Evolutionary conservation across 2,329 filamentous ascomycete genomes (phyloP), one percentile per base, ranked within the genome.

Genomic region (Pezicula radicicola): DNA sequence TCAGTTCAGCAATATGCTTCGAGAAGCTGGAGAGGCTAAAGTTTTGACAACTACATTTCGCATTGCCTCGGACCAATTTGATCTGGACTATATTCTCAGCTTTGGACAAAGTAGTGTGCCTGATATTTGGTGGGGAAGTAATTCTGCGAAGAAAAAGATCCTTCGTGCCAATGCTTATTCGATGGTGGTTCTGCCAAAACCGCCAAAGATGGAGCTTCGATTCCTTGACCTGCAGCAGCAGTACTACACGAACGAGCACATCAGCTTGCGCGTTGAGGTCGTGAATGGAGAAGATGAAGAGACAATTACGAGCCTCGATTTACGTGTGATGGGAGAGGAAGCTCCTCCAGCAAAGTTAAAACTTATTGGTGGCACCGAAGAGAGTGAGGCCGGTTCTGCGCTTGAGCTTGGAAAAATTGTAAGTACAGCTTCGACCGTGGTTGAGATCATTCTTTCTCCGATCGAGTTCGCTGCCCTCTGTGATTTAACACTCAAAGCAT

Each of bases 151-250:
- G 48, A 76, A 76, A 53, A 74, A 71, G 27, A 67, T 81, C 18
- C 69, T 76, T 27, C 75, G 82, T 8, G 59, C 70, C 10, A 74
- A 79, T 44, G 71, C 80, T 8, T 75, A 80, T 33, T 72, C 74
- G 2, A 80, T 96, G 51, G 85, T 83, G 51, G 84, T 99, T 21
- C 77, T 91, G 49, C 93, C 94, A 1, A 89, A 95, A 58, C 94
- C 93, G 27, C 94, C 94, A 0, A 97, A 97, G 70, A 84, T 99
- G 74, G 85, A 90, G 60, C 82, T 99, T 43, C 79, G 74, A 25
- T 72, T 90, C 9, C 74, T 81, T 2, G 78, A 83, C 39, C 70
- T 86, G 7, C 75, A 79, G 51, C 78, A 83, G 12, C 85, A 91
- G 50, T 95, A 93, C 68, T 97, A 96, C 66, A 89, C 88, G 1